These are phyloP conservation scores for Tricholoma matsutake DNA, from an alignment of 768 basidiomycete species.

Conservation along the genomic window DNA sequence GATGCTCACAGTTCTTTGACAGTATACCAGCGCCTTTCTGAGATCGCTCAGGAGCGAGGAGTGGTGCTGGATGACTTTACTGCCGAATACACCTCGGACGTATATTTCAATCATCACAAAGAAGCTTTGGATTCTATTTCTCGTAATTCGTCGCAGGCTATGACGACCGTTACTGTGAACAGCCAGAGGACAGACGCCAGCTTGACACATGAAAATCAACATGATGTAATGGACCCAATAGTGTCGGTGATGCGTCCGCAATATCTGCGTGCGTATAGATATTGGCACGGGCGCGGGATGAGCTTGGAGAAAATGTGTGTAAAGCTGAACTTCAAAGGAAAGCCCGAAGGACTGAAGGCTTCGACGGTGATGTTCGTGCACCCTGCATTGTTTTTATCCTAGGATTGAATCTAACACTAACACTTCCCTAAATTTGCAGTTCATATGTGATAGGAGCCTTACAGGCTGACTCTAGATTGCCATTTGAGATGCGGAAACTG, in stretches of 20 bases:
- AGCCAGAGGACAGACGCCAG: not conserved
- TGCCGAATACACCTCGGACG: constrained; percentile 5
- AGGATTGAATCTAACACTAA: not conserved
- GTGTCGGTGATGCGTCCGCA: constrained; percentile 19
- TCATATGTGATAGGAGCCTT: constrained; percentile 33
- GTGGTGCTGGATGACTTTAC: constrained; percentile 11
- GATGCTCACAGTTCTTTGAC: constrained; percentile 33
- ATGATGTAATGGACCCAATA: not conserved
- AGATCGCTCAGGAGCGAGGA: constrained; percentile 19
- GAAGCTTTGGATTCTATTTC: not conserved
- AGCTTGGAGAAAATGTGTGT: constrained; percentile 28
- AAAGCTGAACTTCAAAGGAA: constrained; percentile 20
- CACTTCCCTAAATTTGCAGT: constrained; percentile 13
- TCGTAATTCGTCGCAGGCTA: not conserved
- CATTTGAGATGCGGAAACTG: constrained; percentile 27
- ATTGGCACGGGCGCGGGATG: constrained; percentile 28
- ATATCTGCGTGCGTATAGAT: constrained; percentile 31
- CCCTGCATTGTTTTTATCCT: not conserved
- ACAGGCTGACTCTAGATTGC: constrained; percentile 22
- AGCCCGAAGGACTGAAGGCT: constrained; percentile 21
- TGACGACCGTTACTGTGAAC: not conserved
- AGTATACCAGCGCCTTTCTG: constrained; percentile 27
- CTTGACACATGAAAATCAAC: not conserved
- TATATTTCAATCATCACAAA: not conserved
- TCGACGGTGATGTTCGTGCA: constrained; percentile 31